phyloP scores from a whole-genome alignment of 73 alveolate species.

The Blepharisma japonicum region DNA sequence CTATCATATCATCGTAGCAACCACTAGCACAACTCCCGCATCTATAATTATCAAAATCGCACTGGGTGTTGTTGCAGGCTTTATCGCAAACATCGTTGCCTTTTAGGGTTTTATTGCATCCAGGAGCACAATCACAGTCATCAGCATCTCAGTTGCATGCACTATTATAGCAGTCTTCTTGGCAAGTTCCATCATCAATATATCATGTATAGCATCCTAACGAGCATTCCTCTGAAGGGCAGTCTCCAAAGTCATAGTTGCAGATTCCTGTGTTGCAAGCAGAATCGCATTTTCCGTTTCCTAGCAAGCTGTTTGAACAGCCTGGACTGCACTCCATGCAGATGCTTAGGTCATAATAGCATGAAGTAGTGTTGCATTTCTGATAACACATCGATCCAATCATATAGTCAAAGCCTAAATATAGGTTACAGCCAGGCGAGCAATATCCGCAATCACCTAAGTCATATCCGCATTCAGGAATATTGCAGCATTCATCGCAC shows the following conservation, averaged over 20 bases:
- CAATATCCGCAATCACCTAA: constrained; percentile 22
- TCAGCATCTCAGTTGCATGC: too few relatives aligned
- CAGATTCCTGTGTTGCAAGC: constrained; percentile 16
- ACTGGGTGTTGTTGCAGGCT: background rate
- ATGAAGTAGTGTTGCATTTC: too few relatives aligned
- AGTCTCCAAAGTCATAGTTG: constrained; percentile 11
- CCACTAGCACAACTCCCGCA: background rate
- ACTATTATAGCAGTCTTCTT: too few relatives aligned
- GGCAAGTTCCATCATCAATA: too few relatives aligned
- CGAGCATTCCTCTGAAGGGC: background rate
- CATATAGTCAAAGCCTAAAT: background rate
- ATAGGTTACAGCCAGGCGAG: background rate
- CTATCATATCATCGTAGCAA: background rate
- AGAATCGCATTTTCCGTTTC: constrained; percentile 16
- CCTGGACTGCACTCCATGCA: background rate
- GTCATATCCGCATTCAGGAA: background rate
- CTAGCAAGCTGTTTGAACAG: background rate
- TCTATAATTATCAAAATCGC: background rate
- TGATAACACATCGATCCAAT: too few relatives aligned
- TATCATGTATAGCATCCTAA: background rate
- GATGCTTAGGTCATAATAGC: too few relatives aligned
- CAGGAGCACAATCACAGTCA: background rate
- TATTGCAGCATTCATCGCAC: constrained; percentile 25
- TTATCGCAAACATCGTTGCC: background rate
- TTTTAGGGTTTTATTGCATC: background rate